Conservation (phyloP, 495 filamentous ascomycete species). For the Trichoderma virens region DNA sequence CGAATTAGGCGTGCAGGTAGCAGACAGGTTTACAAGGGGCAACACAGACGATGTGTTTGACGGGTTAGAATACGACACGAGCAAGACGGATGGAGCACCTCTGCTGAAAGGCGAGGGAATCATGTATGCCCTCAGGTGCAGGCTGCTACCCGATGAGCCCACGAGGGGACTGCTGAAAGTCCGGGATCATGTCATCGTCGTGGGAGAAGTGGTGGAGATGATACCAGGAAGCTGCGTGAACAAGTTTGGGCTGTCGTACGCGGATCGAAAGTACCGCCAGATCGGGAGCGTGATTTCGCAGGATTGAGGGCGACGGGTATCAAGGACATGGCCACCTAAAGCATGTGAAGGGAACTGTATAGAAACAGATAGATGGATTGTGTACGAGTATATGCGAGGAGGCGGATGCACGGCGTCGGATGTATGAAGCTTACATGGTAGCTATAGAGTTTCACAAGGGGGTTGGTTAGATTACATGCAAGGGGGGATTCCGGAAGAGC, state of each 20-base stretch:
- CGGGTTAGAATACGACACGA: slow-evolving; percentile 14
- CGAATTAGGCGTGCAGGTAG: slow-evolving; percentile 32
- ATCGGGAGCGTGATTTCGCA: slow-evolving; percentile 19
- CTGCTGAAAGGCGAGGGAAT: slow-evolving; percentile 32
- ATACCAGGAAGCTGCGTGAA: slow-evolving; percentile 15
- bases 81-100: slow-evolving; percentile 15
- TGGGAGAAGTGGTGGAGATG: slow-evolving; percentile 44
- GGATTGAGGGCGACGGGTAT: background rate
- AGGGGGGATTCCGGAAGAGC: background rate
- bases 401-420: background rate
- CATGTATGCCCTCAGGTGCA: slow-evolving; percentile 34
- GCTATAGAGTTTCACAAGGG: background rate
- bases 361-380: slow-evolving; percentile 2
- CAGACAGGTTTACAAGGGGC: slow-evolving; percentile 34
- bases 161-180: slow-evolving; percentile 33
- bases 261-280: slow-evolving; percentile 34
- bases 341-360: background rate
- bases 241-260: slow-evolving; percentile 33
- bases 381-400: background rate
- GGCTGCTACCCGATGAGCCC: slow-evolving; percentile 23
- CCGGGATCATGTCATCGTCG: slow-evolving; percentile 46
- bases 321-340: background rate
- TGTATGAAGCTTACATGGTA: background rate
- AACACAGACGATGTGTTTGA: slow-evolving; percentile 26
- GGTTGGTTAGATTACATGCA: background rate